phyloP scores from a whole-genome alignment of 108 stramenopile genomes.

The Pseudonitzschia multistriata region DNA sequence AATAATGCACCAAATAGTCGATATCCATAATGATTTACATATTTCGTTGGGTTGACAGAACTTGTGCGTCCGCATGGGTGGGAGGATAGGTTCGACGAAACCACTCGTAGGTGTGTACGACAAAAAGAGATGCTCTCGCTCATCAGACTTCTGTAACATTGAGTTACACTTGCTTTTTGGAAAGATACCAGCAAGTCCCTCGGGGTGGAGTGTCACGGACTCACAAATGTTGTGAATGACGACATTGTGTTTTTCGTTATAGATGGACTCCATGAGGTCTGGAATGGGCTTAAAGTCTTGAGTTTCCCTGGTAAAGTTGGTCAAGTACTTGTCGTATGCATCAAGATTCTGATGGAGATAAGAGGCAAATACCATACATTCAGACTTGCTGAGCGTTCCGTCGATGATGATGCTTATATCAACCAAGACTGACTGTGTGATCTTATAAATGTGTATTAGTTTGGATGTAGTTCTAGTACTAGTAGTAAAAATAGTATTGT shows the following conservation, averaged over 20 bases:
- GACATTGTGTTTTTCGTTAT: background rate
- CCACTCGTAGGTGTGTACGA: slow-evolving; percentile 22
- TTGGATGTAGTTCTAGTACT: too few relatives aligned
- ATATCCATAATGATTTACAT: slow-evolving; percentile 24
- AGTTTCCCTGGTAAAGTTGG: slow-evolving; percentile 9
- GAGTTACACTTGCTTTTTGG: background rate
- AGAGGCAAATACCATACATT: too few relatives aligned
- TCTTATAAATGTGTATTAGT: too few relatives aligned
- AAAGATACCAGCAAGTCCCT: slow-evolving; percentile 27
- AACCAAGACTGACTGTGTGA: too few relatives aligned
- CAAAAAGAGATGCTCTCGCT: background rate
- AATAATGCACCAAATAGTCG: slow-evolving; percentile 69
- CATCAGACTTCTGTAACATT: too few relatives aligned
- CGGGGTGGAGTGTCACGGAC: slow-evolving; percentile 20
- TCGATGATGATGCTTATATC: too few relatives aligned
- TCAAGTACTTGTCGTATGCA: too few relatives aligned
- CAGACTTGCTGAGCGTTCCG: too few relatives aligned
- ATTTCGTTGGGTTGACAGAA: slow-evolving; percentile 21
- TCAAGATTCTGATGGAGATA: slow-evolving; percentile 24
- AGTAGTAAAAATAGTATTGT: too few relatives aligned
- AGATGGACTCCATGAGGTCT: slow-evolving; percentile 10
- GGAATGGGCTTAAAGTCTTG: slow-evolving; percentile 5
- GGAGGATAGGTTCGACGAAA: slow-evolving; percentile 43
- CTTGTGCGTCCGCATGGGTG: slow-evolving; percentile 39
- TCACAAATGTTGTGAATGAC: slow-evolving; percentile 7